Evolutionary conservation across 106 monocot species (phyloP), one percentile per base, ranked within the genome.

Genomic region (Gastrodia elata): DNA sequence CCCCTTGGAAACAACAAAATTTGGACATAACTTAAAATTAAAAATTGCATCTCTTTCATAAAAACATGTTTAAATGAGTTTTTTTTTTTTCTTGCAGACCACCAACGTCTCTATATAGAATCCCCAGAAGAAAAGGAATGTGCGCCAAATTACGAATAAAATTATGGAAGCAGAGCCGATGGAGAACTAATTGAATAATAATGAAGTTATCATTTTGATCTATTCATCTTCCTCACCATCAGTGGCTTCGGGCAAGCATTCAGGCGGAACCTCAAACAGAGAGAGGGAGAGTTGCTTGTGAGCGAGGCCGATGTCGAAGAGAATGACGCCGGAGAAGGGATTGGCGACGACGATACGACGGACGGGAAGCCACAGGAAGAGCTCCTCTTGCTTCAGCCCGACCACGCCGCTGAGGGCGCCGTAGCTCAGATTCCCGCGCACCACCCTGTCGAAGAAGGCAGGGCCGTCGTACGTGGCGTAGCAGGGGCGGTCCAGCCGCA

Each of bases 321-420:
- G 72, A 46, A 94, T 80, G 24, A 91, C 88, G 6, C 94, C 94
- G 2, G 84, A 80, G 8, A 32, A 41, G 1, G 78, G 88, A 33
- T 86, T 81, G 18, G 72, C 34, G 38, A 86, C 86, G 39, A 80
- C 18, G 48, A 94, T 83, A n/a, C 85, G 84, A 37, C 82, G 91
- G 13, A 94, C 91, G 22, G 94, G 94, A 9, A 94, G 75, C 94
- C 94, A 94, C 2, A 94, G 65, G 74, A 94, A 94, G 74, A 94
- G 90, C 81, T 94, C 94, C 81, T 94, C 94, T 68, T 94, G 94
- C 39, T 86, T 68, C 30, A 91, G 56, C 7, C 94, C 94, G 32
- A 75, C 86, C 37, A 94, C 86, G 13, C 86, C 82, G 38, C 75
- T 67, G 42, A 94, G 78, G 70, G 78, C 82, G 39, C 91, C 94